Base-by-base conservation (phyloP, 371 early-diverging fungal genomes). In the Dichotomocladium elegans region DNA sequence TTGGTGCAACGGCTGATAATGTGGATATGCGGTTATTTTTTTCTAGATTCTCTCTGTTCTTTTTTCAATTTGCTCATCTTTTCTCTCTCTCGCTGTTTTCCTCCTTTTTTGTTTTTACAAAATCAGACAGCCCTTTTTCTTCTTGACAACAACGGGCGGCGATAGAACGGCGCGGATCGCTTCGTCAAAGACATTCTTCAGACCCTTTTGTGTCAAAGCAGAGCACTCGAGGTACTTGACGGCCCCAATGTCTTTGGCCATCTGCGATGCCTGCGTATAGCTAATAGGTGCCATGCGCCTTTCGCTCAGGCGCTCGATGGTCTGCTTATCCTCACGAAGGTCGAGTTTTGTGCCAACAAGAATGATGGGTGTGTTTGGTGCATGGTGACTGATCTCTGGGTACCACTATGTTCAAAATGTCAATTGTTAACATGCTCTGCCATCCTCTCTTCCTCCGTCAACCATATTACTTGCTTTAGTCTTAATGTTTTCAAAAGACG, bases 311-410 rank as follows among this genome's bases (percentile, higher is more conserved):
- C 90, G 89, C 50, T 92, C 93, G 41, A 94, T 79, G 11, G 92
- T 94, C 24, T 91, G 89, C 22, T 72, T 72, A 70, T 96, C 96
- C 70, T 96, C 95, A 55, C 97, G 91, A 64, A 96, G 79, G 89
- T 99, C 99, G 43, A 93, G 82, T 79, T 99, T 99, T 51, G 98
- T 98, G n/a, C 98, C 98, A 19, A 99, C 97, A 19, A 99, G 87
- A 60, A 99, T 93, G 53, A 90, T 87, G 17, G 99, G 99, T 37
- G 91, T 87, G 66, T 90, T 88, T 53, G 98, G 96, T 40, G 93
- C 91, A 68, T 96, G 96, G 71, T 95, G 95, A 63, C 82, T 82
- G 65, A 98, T 91, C 74, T 98, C 98, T 8, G 96, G 94, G 63
- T 80, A 85, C 96, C 97, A 98, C 91, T 92, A 65, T 55, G 21